A percentile compares a stretch with the other conserved stretches of the same genome.
These are phyloP conservation scores for Saksenaea oblongispora DNA, from an alignment of 371 early-diverging fungal genomes.

Conservation along the genomic window DNA sequence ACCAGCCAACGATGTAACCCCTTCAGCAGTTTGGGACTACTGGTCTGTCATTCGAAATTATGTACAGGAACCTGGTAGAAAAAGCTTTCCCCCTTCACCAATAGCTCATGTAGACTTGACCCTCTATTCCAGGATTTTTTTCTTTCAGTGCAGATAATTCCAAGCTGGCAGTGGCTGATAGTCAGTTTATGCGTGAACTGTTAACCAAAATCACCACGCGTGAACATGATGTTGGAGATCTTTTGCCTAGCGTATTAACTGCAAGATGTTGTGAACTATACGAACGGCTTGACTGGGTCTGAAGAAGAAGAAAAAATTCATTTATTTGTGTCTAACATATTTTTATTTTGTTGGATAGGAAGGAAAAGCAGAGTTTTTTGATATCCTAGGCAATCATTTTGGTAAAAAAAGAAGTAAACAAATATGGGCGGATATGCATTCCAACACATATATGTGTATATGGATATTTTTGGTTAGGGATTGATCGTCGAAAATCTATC, in stretches of 20 bases:
- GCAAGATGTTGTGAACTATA: neutral
- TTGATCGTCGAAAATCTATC: neutral
- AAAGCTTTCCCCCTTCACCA: neutral
- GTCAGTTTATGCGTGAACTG: neutral
- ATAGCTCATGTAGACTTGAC: neutral
- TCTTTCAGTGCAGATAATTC: neutral
- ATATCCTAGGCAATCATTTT: neutral
- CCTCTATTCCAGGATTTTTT: neutral
- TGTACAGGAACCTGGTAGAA: neutral
- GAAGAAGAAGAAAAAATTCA: neutral
- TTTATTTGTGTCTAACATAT: neutral
- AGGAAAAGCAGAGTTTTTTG: neutral
- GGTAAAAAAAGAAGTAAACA: conserved; percentile 1
- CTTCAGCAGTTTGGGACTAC: neutral
- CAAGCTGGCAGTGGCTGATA: neutral
- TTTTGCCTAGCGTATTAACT: neutral
- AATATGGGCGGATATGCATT: neutral
- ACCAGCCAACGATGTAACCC: neutral
- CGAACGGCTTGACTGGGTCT: neutral
- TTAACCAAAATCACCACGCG: neutral
- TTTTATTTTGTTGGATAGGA: neutral
- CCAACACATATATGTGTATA: too few species aligned
- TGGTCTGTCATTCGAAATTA: conserved; percentile 4
- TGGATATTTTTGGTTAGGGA: conserved; percentile 1
- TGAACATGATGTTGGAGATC: neutral